Evolutionary conservation across 768 basidiomycete genomes (phyloP).

Genomic region (Imleria badia): DNA sequence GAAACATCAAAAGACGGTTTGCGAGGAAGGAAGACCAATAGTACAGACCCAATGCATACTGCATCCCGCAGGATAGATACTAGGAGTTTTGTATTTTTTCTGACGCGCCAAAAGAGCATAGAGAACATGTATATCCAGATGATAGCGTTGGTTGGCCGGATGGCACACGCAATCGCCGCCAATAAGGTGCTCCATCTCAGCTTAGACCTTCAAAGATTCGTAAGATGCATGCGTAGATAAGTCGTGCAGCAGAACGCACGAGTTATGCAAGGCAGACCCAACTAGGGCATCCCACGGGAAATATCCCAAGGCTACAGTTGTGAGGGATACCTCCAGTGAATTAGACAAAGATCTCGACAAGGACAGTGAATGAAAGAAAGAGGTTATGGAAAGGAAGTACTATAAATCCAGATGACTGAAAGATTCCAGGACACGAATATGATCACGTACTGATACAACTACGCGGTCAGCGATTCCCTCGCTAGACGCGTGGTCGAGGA

Average conservation of each 20-base stretch:
- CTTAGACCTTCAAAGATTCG: conserved; percentile 33
- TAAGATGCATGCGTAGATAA: conserved; percentile 22
- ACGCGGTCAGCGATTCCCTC: conserved; percentile 27
- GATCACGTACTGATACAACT: conserved; percentile 59
- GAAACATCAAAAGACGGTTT: conserved; percentile 11
- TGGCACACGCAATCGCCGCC: conserved; percentile 74
- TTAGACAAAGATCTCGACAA: conserved; percentile 90
- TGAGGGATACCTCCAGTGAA: conserved; percentile 86
- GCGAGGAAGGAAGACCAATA: not conserved
- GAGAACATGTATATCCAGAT: conserved; percentile 78
- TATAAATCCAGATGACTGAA: conserved; percentile 30
- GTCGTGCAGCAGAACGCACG: conserved; percentile 11
- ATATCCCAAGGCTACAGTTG: conserved; percentile 69
- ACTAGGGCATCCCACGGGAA: conserved; percentile 69
- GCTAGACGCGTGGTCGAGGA: conserved; percentile 56
- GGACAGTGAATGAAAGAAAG: conserved; percentile 83
- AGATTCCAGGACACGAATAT: not conserved
- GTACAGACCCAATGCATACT: conserved; percentile 45
- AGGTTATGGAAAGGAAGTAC: conserved; percentile 79
- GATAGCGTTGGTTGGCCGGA: conserved; percentile 87
- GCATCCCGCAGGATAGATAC: conserved; percentile 40
- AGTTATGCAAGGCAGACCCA: conserved; percentile 23
- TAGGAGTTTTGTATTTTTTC: conserved; percentile 33
- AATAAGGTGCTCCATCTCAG: conserved; percentile 45
- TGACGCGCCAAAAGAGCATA: conserved; percentile 55